Evolutionary conservation across 495 filamentous ascomycete genomes (phyloP).

Genomic region (Penicillium canescens): DNA sequence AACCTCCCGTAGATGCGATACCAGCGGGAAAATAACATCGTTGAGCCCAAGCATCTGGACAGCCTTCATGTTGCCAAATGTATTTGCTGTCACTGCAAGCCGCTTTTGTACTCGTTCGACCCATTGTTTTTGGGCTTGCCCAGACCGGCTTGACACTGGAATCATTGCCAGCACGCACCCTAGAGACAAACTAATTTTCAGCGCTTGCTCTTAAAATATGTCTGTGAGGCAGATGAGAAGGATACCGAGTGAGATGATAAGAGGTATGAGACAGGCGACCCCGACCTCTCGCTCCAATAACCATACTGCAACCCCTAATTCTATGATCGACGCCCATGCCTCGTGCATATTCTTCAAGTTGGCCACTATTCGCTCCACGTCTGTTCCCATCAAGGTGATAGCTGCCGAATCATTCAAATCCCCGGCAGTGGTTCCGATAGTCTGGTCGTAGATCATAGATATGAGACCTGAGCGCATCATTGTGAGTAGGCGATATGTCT

Average conservation of each 20-base stretch:
- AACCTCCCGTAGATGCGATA: not conserved
- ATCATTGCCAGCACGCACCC: not conserved
- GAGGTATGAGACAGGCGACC: not conserved
- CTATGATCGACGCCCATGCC: not conserved
- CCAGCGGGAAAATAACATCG: not conserved
- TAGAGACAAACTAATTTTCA: not conserved
- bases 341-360: not conserved
- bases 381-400: not conserved
- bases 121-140: slow-evolving; percentile 2
- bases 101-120: not conserved
- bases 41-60: slow-evolving; percentile 8
- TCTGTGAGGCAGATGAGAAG: not conserved
- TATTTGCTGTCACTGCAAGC: not conserved
- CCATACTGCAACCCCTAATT: not conserved
- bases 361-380: not conserved
- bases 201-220: not conserved
- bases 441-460: slow-evolving; percentile 1
- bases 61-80: slow-evolving; percentile 5
- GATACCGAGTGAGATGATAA: not conserved
- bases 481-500: not conserved
- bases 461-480: not conserved
- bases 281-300: not conserved
- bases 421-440: not conserved
- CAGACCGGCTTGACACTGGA: not conserved
- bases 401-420: not conserved